These are phyloP conservation scores for Aureobasidium sp. DNA, from an alignment of 2,329 filamentous ascomycete genomes.

Conservation along the genomic window DNA sequence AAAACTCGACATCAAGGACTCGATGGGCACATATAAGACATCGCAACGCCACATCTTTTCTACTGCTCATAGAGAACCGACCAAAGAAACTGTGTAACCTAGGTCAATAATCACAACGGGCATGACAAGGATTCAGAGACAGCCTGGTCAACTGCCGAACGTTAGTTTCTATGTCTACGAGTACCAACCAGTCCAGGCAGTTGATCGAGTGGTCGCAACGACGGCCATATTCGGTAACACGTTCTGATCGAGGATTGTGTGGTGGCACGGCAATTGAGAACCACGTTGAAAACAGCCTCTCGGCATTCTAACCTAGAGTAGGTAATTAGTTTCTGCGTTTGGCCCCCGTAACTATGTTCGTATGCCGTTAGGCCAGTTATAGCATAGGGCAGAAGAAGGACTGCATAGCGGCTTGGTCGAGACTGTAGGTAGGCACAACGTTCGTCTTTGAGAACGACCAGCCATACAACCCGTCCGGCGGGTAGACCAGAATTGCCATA, in stretches of 20 bases:
- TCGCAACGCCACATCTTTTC: background rate
- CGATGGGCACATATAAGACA: constrained; percentile 8
- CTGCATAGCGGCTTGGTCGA: background rate
- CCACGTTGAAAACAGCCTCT: background rate
- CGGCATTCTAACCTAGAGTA: background rate
- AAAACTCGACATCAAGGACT: background rate
- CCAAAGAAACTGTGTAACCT: background rate
- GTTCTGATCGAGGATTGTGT: background rate
- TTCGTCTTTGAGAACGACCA: background rate
- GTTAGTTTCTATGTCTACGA: constrained; percentile 2
- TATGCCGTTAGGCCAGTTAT: background rate
- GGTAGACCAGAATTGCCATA: background rate
- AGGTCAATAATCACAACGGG: constrained; percentile 2
- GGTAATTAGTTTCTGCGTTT: background rate
- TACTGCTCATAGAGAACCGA: background rate
- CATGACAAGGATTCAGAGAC: background rate
- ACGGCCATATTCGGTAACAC: background rate
- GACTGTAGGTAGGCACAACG: background rate
- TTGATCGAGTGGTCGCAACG: background rate
- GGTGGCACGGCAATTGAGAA: background rate
- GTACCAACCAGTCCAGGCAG: background rate
- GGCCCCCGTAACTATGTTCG: background rate
- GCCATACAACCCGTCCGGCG: background rate
- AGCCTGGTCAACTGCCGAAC: background rate
- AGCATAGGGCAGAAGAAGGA: background rate